A percentile compares a stretch with the other conserved stretches of the same genome.
These are phyloP conservation scores for Colletotrichum sidae DNA, from an alignment of 2,329 filamentous ascomycete species.

Conservation along the genomic window DNA sequence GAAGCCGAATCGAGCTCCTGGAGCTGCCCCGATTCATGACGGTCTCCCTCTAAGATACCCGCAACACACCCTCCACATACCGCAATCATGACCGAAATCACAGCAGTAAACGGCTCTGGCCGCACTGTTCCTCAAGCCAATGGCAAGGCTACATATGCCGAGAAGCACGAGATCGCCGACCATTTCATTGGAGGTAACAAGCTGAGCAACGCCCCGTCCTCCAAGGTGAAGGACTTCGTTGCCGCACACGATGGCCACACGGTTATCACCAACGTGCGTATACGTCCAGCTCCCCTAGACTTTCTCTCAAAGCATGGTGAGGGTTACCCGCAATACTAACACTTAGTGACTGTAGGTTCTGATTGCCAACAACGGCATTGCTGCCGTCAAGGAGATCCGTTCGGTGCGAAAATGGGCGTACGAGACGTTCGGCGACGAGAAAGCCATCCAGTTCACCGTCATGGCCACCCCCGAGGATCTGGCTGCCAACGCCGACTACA, in stretches of 20 bases:
- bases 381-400: slow-evolving; percentile 98
- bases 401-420: slow-evolving; percentile 99
- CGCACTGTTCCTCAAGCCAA: slow-evolving; percentile 65
- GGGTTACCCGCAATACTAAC: slow-evolving; percentile 20
- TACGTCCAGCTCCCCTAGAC: not conserved
- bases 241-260: slow-evolving; percentile 91
- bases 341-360: slow-evolving; percentile 73
- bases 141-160: slow-evolving; percentile 76
- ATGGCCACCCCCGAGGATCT: slow-evolving; percentile 99
- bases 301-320: not conserved
- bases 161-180: slow-evolving; percentile 84
- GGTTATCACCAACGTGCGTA: slow-evolving; percentile 93
- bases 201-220: slow-evolving; percentile 81
- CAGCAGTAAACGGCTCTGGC: slow-evolving; percentile 55
- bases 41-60: slow-evolving; percentile 37
- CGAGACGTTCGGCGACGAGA: slow-evolving; percentile 98
- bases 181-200: slow-evolving; percentile 98
- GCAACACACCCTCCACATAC: slow-evolving; percentile 23
- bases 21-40: slow-evolving; percentile 37
- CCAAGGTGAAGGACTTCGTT: slow-evolving; percentile 97
- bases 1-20: slow-evolving; percentile 28
- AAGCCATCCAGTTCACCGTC: slow-evolving; percentile 98
- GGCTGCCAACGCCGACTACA: slow-evolving; percentile 98
- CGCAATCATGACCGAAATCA: slow-evolving; percentile 62
- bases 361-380: slow-evolving; percentile 99